These are phyloP conservation scores for Cryptococcus maquisensis DNA, from an alignment of 1,284 basidiomycete genomes.

Conservation along the genomic window DNA sequence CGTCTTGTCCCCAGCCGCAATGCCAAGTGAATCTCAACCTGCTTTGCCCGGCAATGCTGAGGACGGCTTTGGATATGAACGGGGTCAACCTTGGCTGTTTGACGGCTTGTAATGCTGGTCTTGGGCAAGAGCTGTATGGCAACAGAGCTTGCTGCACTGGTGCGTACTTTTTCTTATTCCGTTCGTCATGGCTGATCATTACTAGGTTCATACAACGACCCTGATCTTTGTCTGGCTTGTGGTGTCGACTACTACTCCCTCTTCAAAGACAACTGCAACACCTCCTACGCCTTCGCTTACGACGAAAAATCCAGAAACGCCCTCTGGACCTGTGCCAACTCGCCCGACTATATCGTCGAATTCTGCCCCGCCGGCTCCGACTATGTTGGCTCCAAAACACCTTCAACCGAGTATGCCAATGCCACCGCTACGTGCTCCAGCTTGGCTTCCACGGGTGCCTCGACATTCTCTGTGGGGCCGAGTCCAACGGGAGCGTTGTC, in stretches of 20 bases:
- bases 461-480: conserved; percentile 18
- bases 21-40: conserved; percentile 29
- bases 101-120: conserved; percentile 25
- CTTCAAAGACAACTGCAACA: conserved; percentile 32
- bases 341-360: conserved; percentile 30
- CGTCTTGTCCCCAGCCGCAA: conserved; percentile 15
- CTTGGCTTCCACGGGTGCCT: conserved; percentile 8
- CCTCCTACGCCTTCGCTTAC: conserved; percentile 31
- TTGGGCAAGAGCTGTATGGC: conserved; percentile 24
- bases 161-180: conserved; percentile 2
- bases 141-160: conserved; percentile 32
- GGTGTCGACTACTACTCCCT: conserved; percentile 34
- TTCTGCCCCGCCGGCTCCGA: conserved; percentile 30
- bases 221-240: conserved; percentile 20
- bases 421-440: conserved; percentile 30
- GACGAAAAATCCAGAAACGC: conserved; percentile 29
- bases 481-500: conserved; percentile 14
- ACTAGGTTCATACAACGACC: conserved; percentile 23
- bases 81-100: conserved; percentile 28
- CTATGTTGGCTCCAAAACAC: conserved; percentile 18
- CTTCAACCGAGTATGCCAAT: conserved; percentile 23
- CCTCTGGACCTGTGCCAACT: conserved; percentile 20
- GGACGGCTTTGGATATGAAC: conserved; percentile 14
- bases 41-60: conserved; percentile 2
- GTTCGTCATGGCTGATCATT: background rate